phyloP scores from a whole-genome alignment of 1,139 yeast species.

The Hemisphaericaspora lyxosophila region DNA sequence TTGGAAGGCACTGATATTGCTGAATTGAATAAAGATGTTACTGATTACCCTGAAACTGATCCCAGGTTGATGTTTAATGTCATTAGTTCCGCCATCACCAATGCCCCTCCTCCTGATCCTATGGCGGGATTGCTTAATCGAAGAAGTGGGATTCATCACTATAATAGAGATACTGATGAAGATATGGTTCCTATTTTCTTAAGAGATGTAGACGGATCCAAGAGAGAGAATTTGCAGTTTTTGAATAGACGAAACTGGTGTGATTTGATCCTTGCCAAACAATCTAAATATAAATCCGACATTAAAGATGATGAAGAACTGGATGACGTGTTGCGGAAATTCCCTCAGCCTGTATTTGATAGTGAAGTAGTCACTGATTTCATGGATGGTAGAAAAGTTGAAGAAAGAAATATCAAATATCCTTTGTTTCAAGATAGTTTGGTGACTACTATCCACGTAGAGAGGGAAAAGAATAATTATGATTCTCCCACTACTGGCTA shows the following conservation, averaged over 20 bases:
- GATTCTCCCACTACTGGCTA: conserved; percentile 63
- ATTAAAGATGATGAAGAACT: conserved; percentile 14
- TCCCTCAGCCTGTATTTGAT: conserved; percentile 31
- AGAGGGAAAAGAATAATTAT: conserved; percentile 52
- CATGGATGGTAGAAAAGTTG: conserved; percentile 12
- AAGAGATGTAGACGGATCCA: conserved; percentile 57
- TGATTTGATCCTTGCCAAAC: conserved; percentile 42
- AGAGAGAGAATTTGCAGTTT: conserved; percentile 57
- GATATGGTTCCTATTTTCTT: conserved; percentile 74
- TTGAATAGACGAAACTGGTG: conserved; percentile 81
- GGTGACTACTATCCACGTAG: conserved; percentile 72
- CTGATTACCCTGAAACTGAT: conserved; percentile 62
- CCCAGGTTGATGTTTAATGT: conserved; percentile 79
- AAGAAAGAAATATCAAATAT: conserved; percentile 36
- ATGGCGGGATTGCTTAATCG: conserved; percentile 70
- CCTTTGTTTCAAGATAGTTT: conserved; percentile 60
- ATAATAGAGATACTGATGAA: conserved; percentile 65
- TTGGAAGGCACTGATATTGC: conserved; percentile 24
- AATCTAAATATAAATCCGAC: conserved; percentile 28
- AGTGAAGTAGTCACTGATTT: conserved; percentile 10
- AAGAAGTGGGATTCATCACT: conserved; percentile 69
- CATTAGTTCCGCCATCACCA: conserved; percentile 84
- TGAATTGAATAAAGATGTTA: conserved; percentile 37
- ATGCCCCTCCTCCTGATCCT: conserved; percentile 88
- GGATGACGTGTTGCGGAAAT: conserved; percentile 17